Evolutionary conservation across 1,284 basidiomycete species (phyloP), one percentile per base, ranked within the genome.

Genomic region (Cryptococcus hybrid): DNA sequence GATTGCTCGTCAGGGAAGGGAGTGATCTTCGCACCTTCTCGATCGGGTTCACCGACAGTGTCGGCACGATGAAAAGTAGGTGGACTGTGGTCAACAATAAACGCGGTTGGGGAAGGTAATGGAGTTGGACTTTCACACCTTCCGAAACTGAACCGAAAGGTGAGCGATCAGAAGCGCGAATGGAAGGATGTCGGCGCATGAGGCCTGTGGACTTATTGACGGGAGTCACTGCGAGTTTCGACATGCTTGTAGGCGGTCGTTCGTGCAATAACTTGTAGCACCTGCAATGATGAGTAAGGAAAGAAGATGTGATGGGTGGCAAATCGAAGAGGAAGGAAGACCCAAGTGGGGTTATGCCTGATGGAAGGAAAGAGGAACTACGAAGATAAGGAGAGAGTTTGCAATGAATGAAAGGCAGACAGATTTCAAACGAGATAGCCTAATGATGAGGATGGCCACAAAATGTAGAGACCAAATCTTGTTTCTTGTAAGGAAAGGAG

Each of bases 141-240:
- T 51, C 49, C 18, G 18, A 18, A 18, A 18, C 2, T 24, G 43
- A 12, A 13, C n/a, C 15, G 49, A 39, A 51, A 7, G 49, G 49
- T 24, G 39, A 51, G 36, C 49, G 36, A n/a, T 51, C 38, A 15
- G 49, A 7, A 38, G 49, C 49, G 39, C 49, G 49, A 36, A 51
- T 38, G 49, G 49, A 51, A 9, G 49, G 49, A 38, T 51, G 49
- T 12, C 39, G 49, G 49, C 49, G 49, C 49, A 51, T 51, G 7
- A 51, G 49, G n/a, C 49, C 49, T 48, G 47, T 7, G 35, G 9
- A 7, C n/a, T 15, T 48, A 7, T 15, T 51, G 34, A n/a, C 11
- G 12, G 49, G 49, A 39, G 49, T 42, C n/a, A 39, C 49, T 35
- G 49, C 15, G 38, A 39, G n/a, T 12, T 51, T 35, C 6, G 36